Evolutionary conservation across 1,139 yeast genomes (phyloP).

Genomic region (Taphrina communis): DNA sequence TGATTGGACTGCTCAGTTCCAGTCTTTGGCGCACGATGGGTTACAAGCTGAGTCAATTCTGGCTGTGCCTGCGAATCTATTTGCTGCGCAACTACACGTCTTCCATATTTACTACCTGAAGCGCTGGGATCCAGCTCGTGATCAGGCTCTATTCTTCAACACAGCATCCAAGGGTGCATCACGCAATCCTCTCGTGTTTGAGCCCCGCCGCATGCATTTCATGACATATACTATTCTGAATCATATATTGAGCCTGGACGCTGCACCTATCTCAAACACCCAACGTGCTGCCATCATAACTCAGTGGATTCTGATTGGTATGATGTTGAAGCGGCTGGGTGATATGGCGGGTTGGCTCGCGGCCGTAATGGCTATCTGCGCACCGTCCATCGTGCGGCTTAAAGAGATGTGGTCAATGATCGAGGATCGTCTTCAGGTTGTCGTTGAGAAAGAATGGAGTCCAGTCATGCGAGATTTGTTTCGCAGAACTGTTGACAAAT

Average conservation of each 20-base stretch:
- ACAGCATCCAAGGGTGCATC: slow-evolving; percentile 47
- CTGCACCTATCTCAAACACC: slow-evolving; percentile 49
- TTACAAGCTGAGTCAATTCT: slow-evolving; percentile 26
- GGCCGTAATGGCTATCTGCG: slow-evolving; percentile 79
- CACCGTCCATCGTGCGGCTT: slow-evolving; percentile 79
- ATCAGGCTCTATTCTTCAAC: slow-evolving; percentile 40
- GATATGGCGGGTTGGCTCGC: slow-evolving; percentile 97
- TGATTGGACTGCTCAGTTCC: slow-evolving; percentile 1
- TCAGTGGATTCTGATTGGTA: slow-evolving; percentile 88
- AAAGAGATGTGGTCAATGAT: slow-evolving; percentile 78
- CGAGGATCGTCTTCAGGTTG: slow-evolving; percentile 63
- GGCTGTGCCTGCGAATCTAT: slow-evolving; percentile 29
- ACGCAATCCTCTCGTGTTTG: slow-evolving; percentile 60
- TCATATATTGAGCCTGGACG: slow-evolving; percentile 66
- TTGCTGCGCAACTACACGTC: slow-evolving; percentile 38
- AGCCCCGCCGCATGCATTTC: slow-evolving; percentile 75
- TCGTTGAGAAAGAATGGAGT: slow-evolving; percentile 85
- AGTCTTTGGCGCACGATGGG: slow-evolving; percentile 8
- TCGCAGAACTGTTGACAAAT: slow-evolving; percentile 54
- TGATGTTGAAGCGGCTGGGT: slow-evolving; percentile 76
- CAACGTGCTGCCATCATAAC: slow-evolving; percentile 70
- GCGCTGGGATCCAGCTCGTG: slow-evolving; percentile 41
- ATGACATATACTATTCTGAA: slow-evolving; percentile 72
- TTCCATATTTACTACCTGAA: slow-evolving; percentile 38
- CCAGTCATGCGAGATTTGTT: slow-evolving; percentile 91